A percentile compares a stretch with the other conserved stretches of the same genome.
These are phyloP conservation scores for Cordyceps farinosa DNA, from an alignment of 2,329 filamentous ascomycete genomes.

Conservation along the genomic window DNA sequence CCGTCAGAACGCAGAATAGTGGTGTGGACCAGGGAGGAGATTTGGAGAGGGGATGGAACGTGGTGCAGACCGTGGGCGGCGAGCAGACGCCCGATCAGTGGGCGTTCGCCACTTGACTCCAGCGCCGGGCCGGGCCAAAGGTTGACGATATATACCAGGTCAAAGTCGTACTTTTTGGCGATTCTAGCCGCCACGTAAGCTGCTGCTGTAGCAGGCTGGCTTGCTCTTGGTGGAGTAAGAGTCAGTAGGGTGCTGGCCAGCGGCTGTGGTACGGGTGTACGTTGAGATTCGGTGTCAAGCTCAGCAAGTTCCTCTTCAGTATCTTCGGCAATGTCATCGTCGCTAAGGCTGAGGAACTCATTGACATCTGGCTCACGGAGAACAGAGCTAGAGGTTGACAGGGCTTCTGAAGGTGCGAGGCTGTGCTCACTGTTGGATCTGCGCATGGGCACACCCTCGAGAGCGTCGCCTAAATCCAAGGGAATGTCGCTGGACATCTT, in stretches of 20 bases:
- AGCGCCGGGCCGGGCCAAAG: slow-evolving; percentile 45
- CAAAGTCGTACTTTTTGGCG: slow-evolving; percentile 53
- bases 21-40: slow-evolving; percentile 47
- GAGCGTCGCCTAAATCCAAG: slow-evolving; percentile 26
- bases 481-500: slow-evolving; percentile 27
- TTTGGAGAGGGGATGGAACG: slow-evolving; percentile 49
- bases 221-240: slow-evolving; percentile 43
- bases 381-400: slow-evolving; percentile 32
- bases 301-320: slow-evolving; percentile 23
- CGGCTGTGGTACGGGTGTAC: slow-evolving; percentile 25
- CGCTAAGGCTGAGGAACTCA: slow-evolving; percentile 52
- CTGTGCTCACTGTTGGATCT: slow-evolving; percentile 31
- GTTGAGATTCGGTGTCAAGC: slow-evolving; percentile 22
- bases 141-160: slow-evolving; percentile 57
- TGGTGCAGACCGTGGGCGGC: slow-evolving; percentile 53
- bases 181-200: slow-evolving; percentile 55
- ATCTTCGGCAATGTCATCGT: slow-evolving; percentile 56
- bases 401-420: slow-evolving; percentile 27
- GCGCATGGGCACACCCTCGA: slow-evolving; percentile 26
- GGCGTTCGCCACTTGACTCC: slow-evolving; percentile 17
- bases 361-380: slow-evolving; percentile 50
- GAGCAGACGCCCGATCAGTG: slow-evolving; percentile 48
- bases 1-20: slow-evolving; percentile 46
- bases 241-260: slow-evolving; percentile 37
- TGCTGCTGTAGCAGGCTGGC: slow-evolving; percentile 43